phyloP scores from a whole-genome alignment of 192 early-diverging fungal genomes.

The Chytriomyces sp. region DNA sequence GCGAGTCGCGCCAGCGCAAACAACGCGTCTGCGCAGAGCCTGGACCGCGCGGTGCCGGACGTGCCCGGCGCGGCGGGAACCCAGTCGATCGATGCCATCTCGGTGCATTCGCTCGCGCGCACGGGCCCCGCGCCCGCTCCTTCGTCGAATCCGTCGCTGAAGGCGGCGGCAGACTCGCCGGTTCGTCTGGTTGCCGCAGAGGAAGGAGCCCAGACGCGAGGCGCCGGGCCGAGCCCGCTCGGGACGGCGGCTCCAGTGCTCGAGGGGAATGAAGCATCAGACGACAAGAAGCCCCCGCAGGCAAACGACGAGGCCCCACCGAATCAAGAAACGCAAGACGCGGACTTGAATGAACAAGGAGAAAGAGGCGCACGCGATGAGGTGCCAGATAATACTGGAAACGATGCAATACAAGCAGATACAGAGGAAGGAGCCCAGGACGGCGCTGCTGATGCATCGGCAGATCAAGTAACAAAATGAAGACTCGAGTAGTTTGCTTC shows the following conservation, averaged over 20 bases:
- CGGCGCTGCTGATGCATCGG: too few relatives aligned
- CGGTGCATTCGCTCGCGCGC: background rate
- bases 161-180: too few relatives aligned
- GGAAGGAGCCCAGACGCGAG: background rate
- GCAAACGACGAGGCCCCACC: background rate
- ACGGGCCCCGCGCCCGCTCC: too few relatives aligned
- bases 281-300: background rate
- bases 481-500: too few relatives aligned
- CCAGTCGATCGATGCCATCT: background rate
- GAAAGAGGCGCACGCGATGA: constrained; percentile 5
- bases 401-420: background rate
- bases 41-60: background rate
- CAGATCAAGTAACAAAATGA: too few relatives aligned
- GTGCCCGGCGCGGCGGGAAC: background rate
- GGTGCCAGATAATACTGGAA: background rate
- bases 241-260: background rate
- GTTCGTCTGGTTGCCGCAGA: too few relatives aligned
- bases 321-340: background rate
- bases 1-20: background rate
- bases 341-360: background rate
- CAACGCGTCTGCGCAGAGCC: background rate
- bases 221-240: background rate
- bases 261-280: background rate
- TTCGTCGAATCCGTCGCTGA: too few relatives aligned
- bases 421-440: background rate